A percentile compares a stretch with the other conserved stretches of the same genome.
Evolutionary conservation across 768 basidiomycete genomes (phyloP).

Genomic region (Phlebiopsis flavidoalba): DNA sequence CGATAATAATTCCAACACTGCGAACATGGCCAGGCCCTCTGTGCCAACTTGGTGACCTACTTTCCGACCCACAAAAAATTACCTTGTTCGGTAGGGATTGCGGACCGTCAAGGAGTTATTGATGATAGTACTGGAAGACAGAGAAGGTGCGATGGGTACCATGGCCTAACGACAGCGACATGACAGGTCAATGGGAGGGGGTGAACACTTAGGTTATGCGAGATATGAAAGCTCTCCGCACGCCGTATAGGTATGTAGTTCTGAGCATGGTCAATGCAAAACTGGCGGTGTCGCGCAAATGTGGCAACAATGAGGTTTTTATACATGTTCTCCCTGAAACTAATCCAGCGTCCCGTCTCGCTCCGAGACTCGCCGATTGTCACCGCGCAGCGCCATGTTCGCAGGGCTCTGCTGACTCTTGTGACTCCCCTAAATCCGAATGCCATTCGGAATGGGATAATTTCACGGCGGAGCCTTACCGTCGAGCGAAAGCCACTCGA

Average conservation of each 20-base stretch:
- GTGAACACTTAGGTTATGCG: background rate
- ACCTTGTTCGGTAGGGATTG: constrained; percentile 11
- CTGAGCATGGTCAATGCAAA: constrained; percentile 1
- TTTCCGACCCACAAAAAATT: no score
- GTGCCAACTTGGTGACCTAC: constrained; percentile 23
- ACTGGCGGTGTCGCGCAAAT: background rate
- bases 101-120: constrained; percentile 4
- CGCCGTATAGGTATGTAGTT: background rate
- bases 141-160: constrained; percentile 12
- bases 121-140: background rate
- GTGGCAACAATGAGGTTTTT: background rate
- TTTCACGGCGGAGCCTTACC: background rate
- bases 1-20: no score
- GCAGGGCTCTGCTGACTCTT: background rate
- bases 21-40: constrained; percentile 35
- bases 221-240: background rate
- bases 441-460: background rate
- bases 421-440: background rate
- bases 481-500: background rate
- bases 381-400: constrained; percentile 4
- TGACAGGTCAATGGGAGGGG: background rate
- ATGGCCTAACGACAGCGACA: background rate
- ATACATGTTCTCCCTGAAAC: background rate
- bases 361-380: constrained; percentile 7
- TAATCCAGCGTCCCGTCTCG: constrained; percentile 3